A percentile compares a stretch with the other conserved stretches of the same genome.
phyloP scores from a whole-genome alignment of 768 basidiomycete genomes.

The Tricholoma saponaceum region DNA sequence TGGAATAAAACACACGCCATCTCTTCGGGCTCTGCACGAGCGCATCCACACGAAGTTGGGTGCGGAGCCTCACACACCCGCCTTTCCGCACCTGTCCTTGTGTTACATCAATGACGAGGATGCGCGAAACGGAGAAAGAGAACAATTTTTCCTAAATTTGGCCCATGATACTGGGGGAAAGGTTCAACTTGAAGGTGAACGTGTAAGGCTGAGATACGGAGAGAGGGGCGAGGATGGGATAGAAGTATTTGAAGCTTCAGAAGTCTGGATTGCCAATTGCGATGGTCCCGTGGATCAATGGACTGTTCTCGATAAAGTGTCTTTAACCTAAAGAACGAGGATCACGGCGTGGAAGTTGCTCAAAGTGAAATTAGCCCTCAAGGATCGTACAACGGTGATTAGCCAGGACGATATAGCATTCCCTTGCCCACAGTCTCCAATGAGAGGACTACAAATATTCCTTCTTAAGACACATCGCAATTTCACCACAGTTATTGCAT shows the following conservation, averaged over 20 bases:
- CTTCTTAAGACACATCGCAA: constrained; percentile 12
- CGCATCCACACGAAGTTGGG: constrained; percentile 36
- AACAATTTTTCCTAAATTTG: constrained; percentile 41
- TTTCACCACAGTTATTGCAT: constrained; percentile 29
- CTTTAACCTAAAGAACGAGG: constrained; percentile 2
- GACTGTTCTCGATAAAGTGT: constrained; percentile 39
- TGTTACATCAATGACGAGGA: constrained; percentile 73
- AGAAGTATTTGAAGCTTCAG: constrained; percentile 37
- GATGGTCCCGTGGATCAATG: constrained; percentile 58
- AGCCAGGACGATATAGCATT: no score
- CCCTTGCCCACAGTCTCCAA: not conserved
- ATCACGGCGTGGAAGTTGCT: not conserved
- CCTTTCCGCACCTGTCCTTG: constrained; percentile 70
- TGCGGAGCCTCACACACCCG: constrained; percentile 45
- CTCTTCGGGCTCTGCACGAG: constrained; percentile 45
- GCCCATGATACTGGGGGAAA: constrained; percentile 28
- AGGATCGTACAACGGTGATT: no score
- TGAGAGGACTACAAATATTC: constrained; percentile 12
- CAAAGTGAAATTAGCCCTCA: no score
- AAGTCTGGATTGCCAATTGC: constrained; percentile 60
- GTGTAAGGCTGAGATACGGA: constrained; percentile 30
- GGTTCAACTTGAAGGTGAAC: constrained; percentile 7
- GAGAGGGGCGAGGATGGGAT: constrained; percentile 29
- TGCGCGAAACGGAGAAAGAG: constrained; percentile 44
- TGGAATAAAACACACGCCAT: constrained; percentile 39